Conservation (phyloP, 495 filamentous ascomycete species). For the Penicillium bialowiezense region DNA sequence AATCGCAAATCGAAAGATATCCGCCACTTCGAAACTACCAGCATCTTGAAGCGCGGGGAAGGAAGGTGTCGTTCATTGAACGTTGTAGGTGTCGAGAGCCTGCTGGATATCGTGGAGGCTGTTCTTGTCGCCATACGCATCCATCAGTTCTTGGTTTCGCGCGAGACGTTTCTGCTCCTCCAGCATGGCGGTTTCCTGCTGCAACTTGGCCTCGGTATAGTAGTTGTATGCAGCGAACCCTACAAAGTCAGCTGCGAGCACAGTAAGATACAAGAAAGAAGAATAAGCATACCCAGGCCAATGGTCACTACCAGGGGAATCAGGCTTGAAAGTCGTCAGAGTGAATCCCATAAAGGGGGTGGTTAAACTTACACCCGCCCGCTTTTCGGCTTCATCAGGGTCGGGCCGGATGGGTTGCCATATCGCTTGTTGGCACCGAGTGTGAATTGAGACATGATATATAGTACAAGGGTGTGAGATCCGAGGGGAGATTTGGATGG, state of each 20-base stretch:
- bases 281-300: constrained; percentile 25
- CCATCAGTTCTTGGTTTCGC: constrained; percentile 39
- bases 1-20: background rate
- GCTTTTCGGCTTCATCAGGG: constrained; percentile 16
- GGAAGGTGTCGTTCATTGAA: background rate
- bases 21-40: background rate
- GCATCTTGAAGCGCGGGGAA: background rate
- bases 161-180: constrained; percentile 36
- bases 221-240: constrained; percentile 34
- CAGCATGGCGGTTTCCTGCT: constrained; percentile 7
- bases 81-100: constrained; percentile 50
- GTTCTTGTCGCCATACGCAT: constrained; percentile 59
- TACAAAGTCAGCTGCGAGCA: constrained; percentile 7
- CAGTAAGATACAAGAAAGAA: no score
- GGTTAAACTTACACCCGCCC: constrained; percentile 17
- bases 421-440: constrained; percentile 20
- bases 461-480: background rate
- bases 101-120: constrained; percentile 55
- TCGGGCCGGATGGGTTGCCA: constrained; percentile 6
- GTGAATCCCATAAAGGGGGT: background rate
- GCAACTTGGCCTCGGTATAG: constrained; percentile 17
- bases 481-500: background rate
- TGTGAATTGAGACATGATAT: constrained; percentile 24
- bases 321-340: constrained; percentile 16
- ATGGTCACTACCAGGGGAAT: constrained; percentile 32